phyloP scores from a whole-genome alignment of 441 rosid species.

The Sinapis alba region DNA sequence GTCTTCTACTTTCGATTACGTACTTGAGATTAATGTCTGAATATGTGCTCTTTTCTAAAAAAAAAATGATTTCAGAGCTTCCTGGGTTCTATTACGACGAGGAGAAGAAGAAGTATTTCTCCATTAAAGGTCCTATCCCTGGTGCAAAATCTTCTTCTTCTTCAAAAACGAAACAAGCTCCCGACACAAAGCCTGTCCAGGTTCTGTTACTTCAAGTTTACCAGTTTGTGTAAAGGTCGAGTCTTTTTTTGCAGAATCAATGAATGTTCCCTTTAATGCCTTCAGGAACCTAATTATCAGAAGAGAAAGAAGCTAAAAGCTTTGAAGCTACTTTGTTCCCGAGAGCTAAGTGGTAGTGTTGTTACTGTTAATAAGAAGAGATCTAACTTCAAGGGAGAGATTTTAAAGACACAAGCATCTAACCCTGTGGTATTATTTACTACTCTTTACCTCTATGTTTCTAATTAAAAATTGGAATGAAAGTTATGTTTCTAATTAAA shows the following conservation, averaged over 20 bases:
- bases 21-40: constrained; percentile 2
- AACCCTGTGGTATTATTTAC: constrained; percentile 55
- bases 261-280: background rate
- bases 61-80: constrained; percentile 64
- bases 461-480: too few species aligned
- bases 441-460: background rate
- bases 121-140: constrained; percentile 66
- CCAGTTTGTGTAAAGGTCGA: constrained; percentile 4
- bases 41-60: too few species aligned
- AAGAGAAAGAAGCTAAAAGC: constrained; percentile 39
- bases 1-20: background rate
- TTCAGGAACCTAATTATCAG: background rate
- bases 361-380: constrained; percentile 42
- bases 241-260: background rate
- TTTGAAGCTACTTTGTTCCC: constrained; percentile 50
- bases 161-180: constrained; percentile 24
- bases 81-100: constrained; percentile 73
- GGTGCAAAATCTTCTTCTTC: constrained; percentile 52
- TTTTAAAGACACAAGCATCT: constrained; percentile 54
- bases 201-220: constrained; percentile 12
- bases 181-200: constrained; percentile 32
- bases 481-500: too few species aligned
- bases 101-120: constrained; percentile 75
- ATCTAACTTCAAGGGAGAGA: constrained; percentile 59
- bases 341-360: constrained; percentile 62